Evolutionary conservation across 495 filamentous ascomycete genomes (phyloP).

Genomic region (Annulohypoxylon maeteangense): DNA sequence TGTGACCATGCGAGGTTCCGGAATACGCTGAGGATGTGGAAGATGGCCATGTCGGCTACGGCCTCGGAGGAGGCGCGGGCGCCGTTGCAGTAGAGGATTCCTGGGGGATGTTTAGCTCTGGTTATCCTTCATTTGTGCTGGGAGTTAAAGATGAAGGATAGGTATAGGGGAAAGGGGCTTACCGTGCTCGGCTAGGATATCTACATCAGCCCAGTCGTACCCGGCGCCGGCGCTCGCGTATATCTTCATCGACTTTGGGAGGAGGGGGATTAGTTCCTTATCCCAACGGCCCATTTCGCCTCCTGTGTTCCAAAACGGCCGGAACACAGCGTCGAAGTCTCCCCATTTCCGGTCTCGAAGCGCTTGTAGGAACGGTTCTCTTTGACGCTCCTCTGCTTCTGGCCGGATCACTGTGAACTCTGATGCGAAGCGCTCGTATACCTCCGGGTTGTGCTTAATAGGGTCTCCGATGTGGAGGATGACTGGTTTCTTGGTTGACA

Average conservation of each 20-base stretch:
- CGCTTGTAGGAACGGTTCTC: not conserved
- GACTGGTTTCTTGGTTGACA: not conserved
- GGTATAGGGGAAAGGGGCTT: not conserved
- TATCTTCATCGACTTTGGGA: constrained; percentile 1
- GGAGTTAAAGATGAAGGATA: not conserved
- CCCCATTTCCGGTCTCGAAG: constrained; percentile 3
- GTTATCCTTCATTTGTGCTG: too few species aligned
- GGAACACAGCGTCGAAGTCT: constrained; percentile 8
- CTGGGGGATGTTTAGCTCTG: not conserved
- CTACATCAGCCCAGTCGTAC: constrained; percentile 3
- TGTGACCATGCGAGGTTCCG: constrained; percentile 4
- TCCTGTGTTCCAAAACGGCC: constrained; percentile 7
- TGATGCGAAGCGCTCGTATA: constrained; percentile 4
- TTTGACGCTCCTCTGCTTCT: constrained; percentile 1
- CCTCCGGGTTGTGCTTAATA: not conserved
- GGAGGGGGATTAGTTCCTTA: not conserved
- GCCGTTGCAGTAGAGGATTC: constrained; percentile 6
- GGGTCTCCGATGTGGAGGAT: constrained; percentile 4
- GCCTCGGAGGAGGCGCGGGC: constrained; percentile 1
- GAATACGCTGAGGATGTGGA: not conserved
- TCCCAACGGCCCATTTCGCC: constrained; percentile 3
- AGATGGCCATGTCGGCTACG: constrained; percentile 6
- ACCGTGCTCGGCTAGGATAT: not conserved
- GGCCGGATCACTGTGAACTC: not conserved
- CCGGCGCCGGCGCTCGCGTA: not conserved